Evolutionary conservation across 2,329 filamentous ascomycete genomes (phyloP).

Genomic region (Coleophoma cylindrospora): DNA sequence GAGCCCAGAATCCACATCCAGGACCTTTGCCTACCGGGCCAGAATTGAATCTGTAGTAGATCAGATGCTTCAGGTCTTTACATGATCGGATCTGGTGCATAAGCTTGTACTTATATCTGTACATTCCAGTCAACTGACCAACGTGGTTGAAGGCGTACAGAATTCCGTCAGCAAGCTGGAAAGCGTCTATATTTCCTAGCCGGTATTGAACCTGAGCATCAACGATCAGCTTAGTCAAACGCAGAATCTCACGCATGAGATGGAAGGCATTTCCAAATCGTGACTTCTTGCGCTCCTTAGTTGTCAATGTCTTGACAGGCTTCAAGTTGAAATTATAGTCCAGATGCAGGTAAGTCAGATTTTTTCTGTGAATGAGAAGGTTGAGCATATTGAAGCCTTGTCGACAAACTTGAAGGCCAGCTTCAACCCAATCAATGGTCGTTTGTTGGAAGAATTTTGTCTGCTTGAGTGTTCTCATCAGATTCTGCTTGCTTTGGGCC

Average conservation of each 20-base stretch:
- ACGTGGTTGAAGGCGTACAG: constrained; percentile 99
- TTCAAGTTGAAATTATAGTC: constrained; percentile 99
- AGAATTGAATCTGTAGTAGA: constrained; percentile 98
- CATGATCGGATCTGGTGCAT: constrained; percentile 99
- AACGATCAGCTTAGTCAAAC: constrained; percentile 94
- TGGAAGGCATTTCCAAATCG: constrained; percentile 99
- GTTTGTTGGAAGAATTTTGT: constrained; percentile 99
- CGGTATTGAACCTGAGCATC: constrained; percentile 98
- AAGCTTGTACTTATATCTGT: constrained; percentile 99
- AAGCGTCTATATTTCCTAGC: constrained; percentile 95
- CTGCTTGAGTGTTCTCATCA: constrained; percentile 83
- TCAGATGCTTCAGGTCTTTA: constrained; percentile 98
- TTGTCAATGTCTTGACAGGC: constrained; percentile 96
- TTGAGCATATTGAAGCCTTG: constrained; percentile 99
- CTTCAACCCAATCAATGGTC: constrained; percentile 98
- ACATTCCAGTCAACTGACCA: constrained; percentile 97
- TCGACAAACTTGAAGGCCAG: constrained; percentile 93
- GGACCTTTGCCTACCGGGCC: constrained; percentile 95
- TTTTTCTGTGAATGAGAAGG: constrained; percentile 94
- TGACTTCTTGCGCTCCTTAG: constrained; percentile 98
- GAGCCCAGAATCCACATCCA: constrained; percentile 98
- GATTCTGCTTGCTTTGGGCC: constrained; percentile 88
- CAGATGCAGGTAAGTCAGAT: constrained; percentile 94
- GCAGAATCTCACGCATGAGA: constrained; percentile 94
- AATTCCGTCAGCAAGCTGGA: constrained; percentile 96